phyloP scores from a whole-genome alignment of 2,329 filamentous ascomycete genomes.

The Hymenoscyphus infarciens region DNA sequence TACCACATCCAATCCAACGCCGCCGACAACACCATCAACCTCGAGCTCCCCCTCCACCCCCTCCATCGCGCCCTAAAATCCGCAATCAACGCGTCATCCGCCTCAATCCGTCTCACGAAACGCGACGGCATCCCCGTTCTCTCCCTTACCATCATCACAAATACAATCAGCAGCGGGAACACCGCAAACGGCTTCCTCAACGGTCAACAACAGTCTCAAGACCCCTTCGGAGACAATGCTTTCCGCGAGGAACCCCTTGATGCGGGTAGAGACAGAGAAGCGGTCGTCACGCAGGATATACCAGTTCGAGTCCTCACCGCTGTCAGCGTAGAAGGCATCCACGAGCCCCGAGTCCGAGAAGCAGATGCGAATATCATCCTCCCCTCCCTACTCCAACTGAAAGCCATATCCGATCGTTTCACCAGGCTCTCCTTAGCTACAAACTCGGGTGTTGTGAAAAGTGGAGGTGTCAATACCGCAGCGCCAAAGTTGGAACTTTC shows the following conservation, averaged over 20 bases:
- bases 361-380: constrained; percentile 93
- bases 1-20: constrained; percentile 86
- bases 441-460: constrained; percentile 24
- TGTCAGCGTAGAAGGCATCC: constrained; percentile 82
- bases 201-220: constrained; percentile 35
- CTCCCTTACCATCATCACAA: constrained; percentile 83
- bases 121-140: constrained; percentile 84
- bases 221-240: constrained; percentile 44
- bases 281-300: constrained; percentile 90
- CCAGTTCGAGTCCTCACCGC: constrained; percentile 88
- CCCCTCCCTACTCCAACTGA: constrained; percentile 81
- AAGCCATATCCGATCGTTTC: constrained; percentile 92
- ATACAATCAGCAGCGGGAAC: constrained; percentile 53
- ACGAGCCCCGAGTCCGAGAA: constrained; percentile 86
- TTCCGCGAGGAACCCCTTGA: constrained; percentile 50
- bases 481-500: constrained; percentile 74
- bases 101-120: constrained; percentile 86
- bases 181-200: constrained; percentile 34
- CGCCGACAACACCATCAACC: constrained; percentile 83
- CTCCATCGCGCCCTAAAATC: constrained; percentile 91
- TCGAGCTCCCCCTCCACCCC: constrained; percentile 85
- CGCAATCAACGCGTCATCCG: constrained; percentile 74
- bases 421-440: constrained; percentile 71
- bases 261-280: constrained; percentile 72
- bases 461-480: constrained; percentile 25